Base-by-base conservation (phyloP, 306 rosid species). In the Cucumis cinereus region DNA sequence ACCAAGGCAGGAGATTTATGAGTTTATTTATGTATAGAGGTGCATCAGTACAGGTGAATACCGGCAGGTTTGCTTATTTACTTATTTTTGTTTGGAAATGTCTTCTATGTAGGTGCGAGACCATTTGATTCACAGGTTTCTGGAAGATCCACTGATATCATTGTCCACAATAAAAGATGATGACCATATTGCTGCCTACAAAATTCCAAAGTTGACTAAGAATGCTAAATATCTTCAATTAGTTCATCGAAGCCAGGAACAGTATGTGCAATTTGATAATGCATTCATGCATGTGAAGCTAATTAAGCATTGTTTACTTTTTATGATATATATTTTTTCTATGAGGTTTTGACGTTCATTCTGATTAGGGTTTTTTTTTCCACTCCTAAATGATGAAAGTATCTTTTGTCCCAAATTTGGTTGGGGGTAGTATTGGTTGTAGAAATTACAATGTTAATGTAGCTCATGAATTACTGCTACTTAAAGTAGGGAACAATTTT, bases 81-180 rank as follows among this genome's bases (percentile, higher is more conserved):
- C 67, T 24, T 24, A 45, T 20, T 43, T 23, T 70, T 47, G 4
- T 2, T 10, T 22, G 49, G 75, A 41, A 49, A 76, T 71, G 38
- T 81, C 77, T 75, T 24, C 64, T 81, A 81, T 73, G 59, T 87
- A 94, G 98, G 81, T 94, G 79, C 84, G 86, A 63, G 88, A 87
- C 82, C 96, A 94, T 87, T 82, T 82, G 81, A 82, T 91, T 83
- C 91, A 91, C 78, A 92, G 90, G 81, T 88, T 80, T 83, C 85
- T 90, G 36, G 98, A 91, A 83, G 98, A 94, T 78, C 97, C 97
- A 49, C 83, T 91, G 79, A 84, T 81, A 73, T 86, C 81, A 64
- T 83, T 93, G 85, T 90, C 97, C 72, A 82, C 91, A 20, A 82
- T 91, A 75, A 94, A 90, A 83, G 97, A 94, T 80, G 98, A 94